Base-by-base conservation (phyloP, 2,329 filamentous ascomycete species). In the Hortaea sp. region DNA sequence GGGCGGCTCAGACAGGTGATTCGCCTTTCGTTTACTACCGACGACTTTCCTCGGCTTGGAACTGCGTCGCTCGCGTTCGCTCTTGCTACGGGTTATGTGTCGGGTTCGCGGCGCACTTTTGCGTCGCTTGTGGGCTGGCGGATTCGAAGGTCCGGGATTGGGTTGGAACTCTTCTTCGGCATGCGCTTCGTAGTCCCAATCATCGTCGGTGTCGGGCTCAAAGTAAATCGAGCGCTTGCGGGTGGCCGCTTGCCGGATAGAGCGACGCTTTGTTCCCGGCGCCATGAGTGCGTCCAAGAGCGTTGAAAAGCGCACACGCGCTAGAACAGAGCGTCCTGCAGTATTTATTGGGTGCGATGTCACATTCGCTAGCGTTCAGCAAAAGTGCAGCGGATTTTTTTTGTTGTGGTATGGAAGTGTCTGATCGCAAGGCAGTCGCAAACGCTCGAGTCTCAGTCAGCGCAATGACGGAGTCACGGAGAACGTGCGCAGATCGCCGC, bases 161-260 rank as follows among this genome's bases (percentile, higher is more conserved):
- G 44, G 47, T 28, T 51, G 50, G 35, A 52, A 51, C 31, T 60
- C 57, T 39, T 55, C 52, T n/a, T 39, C 43, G 27, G 45, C 29
- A 10, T 51, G 48, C 12, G 48, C 48, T 35, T 52, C 42, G 38
- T 51, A 51, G 34, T 60, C 57, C 40, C 54, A 51, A 32, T 58
- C 56, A 47, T 65, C 62, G n/a, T 35, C 32, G 48, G 58, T 62
- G 28, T 65, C 62, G n/a, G 59, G 61, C 13, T 65, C 63, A 41
- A 52, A 46, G 45, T 66, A 66, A 41, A 55, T 51, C 29, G 57
- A 61, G 41, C 61, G 58, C 41, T 63, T 62, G 48, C 61, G 59
- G 29, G 44, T 56, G 31, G 56, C 57, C 9, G 57, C 57, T 50
- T 65, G 62, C 20, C 63, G 54, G 5, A 52, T 50, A 7, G 62